These are phyloP conservation scores for Kodamaea restingae DNA, from an alignment of 805 yeast genomes.

Conservation along the genomic window DNA sequence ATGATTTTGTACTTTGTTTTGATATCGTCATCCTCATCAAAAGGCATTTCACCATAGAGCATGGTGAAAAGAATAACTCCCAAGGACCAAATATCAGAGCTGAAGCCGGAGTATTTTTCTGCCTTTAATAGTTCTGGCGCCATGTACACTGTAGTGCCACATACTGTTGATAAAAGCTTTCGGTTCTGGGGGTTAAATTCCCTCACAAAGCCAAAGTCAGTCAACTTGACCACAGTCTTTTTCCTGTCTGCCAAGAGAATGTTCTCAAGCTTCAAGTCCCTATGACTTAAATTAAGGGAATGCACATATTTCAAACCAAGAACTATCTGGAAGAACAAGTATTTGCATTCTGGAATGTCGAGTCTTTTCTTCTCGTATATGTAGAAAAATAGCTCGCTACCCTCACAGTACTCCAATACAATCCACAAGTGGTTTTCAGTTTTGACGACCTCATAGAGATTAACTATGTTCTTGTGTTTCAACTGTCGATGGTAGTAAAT, in stretches of 20 bases:
- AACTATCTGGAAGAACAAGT: slow-evolving; percentile 59
- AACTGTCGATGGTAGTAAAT: slow-evolving; percentile 84
- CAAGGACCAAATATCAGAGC: slow-evolving; percentile 86
- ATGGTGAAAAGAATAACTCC: slow-evolving; percentile 87
- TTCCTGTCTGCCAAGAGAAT: slow-evolving; percentile 53
- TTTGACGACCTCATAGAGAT: slow-evolving; percentile 78
- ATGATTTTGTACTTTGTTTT: slow-evolving; percentile 58
- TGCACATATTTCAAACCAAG: slow-evolving; percentile 74
- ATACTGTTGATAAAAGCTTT: slow-evolving; percentile 66
- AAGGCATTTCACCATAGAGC: slow-evolving; percentile 85
- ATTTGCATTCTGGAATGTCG: slow-evolving; percentile 46
- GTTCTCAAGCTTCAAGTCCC: slow-evolving; percentile 83
- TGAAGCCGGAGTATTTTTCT: slow-evolving; percentile 71
- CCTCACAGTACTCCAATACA: slow-evolving; percentile 86
- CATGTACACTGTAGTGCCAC: slow-evolving; percentile 96
- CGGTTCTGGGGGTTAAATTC: slow-evolving; percentile 50
- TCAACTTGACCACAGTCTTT: slow-evolving; percentile 61
- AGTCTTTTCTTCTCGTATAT: slow-evolving; percentile 51
- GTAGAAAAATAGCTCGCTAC: slow-evolving; percentile 69
- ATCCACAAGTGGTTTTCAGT: slow-evolving; percentile 81
- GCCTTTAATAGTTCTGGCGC: slow-evolving; percentile 84
- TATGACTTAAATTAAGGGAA: slow-evolving; percentile 69
- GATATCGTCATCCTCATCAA: slow-evolving; percentile 75
- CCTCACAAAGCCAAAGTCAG: slow-evolving; percentile 93
- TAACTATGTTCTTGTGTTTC: slow-evolving; percentile 77